Evolutionary conservation across 345 rosid genomes (phyloP), one percentile per base, ranked within the genome.

Genomic region (Cochlearia excelsa): DNA sequence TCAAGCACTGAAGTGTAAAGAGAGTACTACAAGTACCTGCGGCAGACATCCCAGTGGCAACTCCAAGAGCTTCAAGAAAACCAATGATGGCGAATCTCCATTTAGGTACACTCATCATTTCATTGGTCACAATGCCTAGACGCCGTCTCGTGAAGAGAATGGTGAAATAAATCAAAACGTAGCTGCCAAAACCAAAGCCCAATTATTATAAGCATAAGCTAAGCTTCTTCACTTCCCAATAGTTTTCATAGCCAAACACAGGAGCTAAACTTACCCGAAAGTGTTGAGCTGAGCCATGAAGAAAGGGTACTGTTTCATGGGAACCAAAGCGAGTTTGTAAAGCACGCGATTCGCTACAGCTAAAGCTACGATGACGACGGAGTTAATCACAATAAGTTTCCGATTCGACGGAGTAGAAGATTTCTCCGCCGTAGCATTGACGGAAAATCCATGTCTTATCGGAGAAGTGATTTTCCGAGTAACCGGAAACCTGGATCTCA

Each of bases 251-350:
- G 11, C 27, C 38, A 45, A 45, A 16, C 23, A 16, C 1, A 47
- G 7, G 51, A 41, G 16, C 41, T 35, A 1, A 58, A 30, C 7
- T 59, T 63, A 84, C 96, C 98, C 96, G 72, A 87, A 87, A 40
- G 95, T 85, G n/a, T 74, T 78, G 73, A 90, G 59, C 69, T 87
- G 97, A 59, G 95, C 95, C 54, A 87, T 46, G 75, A 87, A 90
- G 77, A 90, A 90, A 6, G 96, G 98, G 73, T 79, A 87, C 33
- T 71, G 75, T 65, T 82, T 87, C 91, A 90, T 79, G 9, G 97
- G 96, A 69, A 90, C 95, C 57, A 90, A 86, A 0, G 97, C 97
- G 61, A 90, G 94, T 84, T 87, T 90, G 80, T 90, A 84, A 6
- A 90, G 87, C 59, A 90, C 96, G 37, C 97, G 94, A 77, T 90